phyloP scores from a whole-genome alignment of 441 rosid species.

The Iberis amara region DNA sequence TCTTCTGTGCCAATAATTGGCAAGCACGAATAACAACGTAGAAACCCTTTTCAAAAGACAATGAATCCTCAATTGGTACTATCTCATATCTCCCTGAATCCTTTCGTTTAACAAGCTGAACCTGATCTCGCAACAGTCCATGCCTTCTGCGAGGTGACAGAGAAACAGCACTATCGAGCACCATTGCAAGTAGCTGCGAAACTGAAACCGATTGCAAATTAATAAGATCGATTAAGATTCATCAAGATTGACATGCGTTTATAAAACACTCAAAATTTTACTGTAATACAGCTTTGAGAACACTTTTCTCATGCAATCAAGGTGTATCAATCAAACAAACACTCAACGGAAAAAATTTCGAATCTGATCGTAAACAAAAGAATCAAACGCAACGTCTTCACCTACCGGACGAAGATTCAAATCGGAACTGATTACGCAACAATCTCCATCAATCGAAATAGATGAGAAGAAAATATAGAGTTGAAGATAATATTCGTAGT shows the following conservation, averaged over 20 bases:
- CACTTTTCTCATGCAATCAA: conserved; percentile 10
- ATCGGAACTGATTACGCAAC: neutral
- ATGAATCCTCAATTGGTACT: conserved; percentile 58
- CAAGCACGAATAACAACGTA: conserved; percentile 88
- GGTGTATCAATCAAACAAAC: neutral
- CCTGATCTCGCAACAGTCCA: conserved; percentile 85
- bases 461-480: conserved; percentile 12
- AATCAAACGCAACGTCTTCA: conserved; percentile 13
- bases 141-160: conserved; percentile 61
- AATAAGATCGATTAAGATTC: conserved; percentile 17
- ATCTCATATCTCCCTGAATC: conserved; percentile 73
- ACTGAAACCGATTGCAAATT: neutral
- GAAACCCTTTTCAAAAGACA: conserved; percentile 97
- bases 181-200: conserved; percentile 35
- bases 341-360: conserved; percentile 1
- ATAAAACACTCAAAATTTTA: neutral
- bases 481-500: conserved; percentile 16
- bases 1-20: conserved; percentile 82
- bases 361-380: conserved; percentile 16
- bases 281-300: conserved; percentile 3
- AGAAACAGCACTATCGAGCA: conserved; percentile 44
- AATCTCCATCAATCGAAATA: neutral
- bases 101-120: conserved; percentile 63
- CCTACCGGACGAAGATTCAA: conserved; percentile 14
- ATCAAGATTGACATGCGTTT: conserved; percentile 8